Base-by-base conservation (phyloP, 371 early-diverging fungal genomes). In the Mycotypha africana region DNA sequence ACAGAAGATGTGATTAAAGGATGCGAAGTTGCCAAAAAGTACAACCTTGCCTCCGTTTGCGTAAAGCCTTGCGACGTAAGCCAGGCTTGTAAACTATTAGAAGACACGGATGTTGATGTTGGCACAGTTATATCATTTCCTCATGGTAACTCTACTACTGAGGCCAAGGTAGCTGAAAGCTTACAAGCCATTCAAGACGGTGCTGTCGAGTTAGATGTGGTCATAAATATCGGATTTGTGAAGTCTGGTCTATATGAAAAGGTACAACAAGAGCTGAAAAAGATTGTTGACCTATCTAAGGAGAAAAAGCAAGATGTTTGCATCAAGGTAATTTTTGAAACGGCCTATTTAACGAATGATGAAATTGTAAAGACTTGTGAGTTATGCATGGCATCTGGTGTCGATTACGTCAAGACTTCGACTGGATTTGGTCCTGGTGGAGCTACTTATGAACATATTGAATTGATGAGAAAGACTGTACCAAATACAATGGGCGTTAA, bases 91-190 rank as follows among this genome's bases (percentile, higher is more conserved):
- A 62, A 67, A 4, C 40, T 62, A 2, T 60, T 83, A 5, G 40
- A 65, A 21, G 76, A 58, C 21, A 66, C 74, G 2, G 53, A 46
- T 25, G 84, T 83, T 2, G 61, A 66, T 34, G 82, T 83, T 0
- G 79, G 82, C 22, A 80, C 84, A 1, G 84, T 83, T 0, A 80
- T 83, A 28, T 78, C 79, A 5, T 83, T 83, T 48, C 84, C 84
- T 21, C 84, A 83, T 19, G 84, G 84, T 20, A 81, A 76, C 56
- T 63, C 82, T 2, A 59, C 78, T 4, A 57, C 82, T 4, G 37
- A 58, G 16, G 79, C 62, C 54, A 83, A 83, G 61, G 66, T 73
- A 2, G 72, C 77, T 36, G 81, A 82, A 40, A 60, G 75, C 4
- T 48, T 82, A 11, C 70, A 78, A 33, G 74, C 82, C 0, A 44